Base-by-base conservation (phyloP, 345 rosid genomes). In the Eucalyptus regnans region DNA sequence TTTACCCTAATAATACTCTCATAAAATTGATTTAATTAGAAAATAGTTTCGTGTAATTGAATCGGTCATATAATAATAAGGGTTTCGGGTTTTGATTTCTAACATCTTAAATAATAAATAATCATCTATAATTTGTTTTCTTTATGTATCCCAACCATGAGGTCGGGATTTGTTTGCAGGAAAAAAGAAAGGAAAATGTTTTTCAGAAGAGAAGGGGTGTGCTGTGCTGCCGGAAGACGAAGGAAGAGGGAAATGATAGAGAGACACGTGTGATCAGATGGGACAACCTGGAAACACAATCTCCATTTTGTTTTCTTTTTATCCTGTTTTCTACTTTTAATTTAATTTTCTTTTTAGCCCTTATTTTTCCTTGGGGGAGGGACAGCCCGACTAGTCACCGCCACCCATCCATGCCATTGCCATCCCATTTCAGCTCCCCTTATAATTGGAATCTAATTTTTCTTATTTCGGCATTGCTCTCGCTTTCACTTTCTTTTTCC, bases 251-350 rank as follows among this genome's bases (percentile, higher is more conserved):
- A 84, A 83, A 89, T 41, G 37, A 84, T 62, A 9, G 37, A 83
- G 92, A 86, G 92, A 89, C 94, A 91, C 93, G 93, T 90, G 94
- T 92, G 88, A 86, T 29, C 83, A 87, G 87, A 66, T 90, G 95
- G 94, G 91, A 90, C 95, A 92, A 88, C 94, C 93, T 93, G 95
- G 88, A 90, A 79, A 31, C 88, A 44, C 9, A 29, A 86, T 25
- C 44, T n/a, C 60, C 54, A n/a, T 48, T 48, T 86, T 52, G 14
- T 86, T 52, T 85, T n/a, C 87, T 86, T 29, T 46, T 86, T 86
- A 85, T 46, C 9, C 14, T 50, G 23, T 46, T 89, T 15, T 18
- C 33, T 18, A 6, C 48, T 22, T 31, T 50, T 6, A 44, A 62
- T 16, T 76, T 25, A 4, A 56, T 22, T 23, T 56, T 56, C 16